Percentiles rank a stretch among this genome's conserved stretches.
phyloP scores from a whole-genome alignment of 1,284 basidiomycete species.

The Ganoderma sp. region DNA sequence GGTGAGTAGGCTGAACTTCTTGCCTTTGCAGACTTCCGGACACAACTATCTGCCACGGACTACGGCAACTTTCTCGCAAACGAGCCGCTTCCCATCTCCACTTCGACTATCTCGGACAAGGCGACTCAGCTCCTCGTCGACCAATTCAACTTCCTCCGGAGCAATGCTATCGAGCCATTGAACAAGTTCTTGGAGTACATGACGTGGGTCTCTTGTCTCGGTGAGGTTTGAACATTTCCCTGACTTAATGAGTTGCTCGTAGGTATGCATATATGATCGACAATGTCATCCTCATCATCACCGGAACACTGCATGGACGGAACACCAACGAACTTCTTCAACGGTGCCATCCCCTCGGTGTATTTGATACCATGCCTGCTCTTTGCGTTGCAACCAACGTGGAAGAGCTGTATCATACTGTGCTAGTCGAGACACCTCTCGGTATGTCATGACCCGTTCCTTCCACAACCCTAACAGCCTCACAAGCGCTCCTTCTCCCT shows the following conservation, averaged over 20 bases:
- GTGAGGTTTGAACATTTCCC: no score
- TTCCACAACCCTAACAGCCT: neutral
- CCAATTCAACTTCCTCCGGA: conserved; percentile 95
- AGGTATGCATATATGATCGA: conserved; percentile 99
- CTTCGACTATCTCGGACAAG: conserved; percentile 93
- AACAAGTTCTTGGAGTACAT: conserved; percentile 97
- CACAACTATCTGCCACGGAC: conserved; percentile 94
- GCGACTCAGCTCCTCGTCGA: conserved; percentile 95
- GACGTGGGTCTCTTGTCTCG: conserved; percentile 63
- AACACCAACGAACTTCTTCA: conserved; percentile 97
- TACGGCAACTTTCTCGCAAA: conserved; percentile 99
- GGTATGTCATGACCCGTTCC: conserved; percentile 58
- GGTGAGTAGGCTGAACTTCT: neutral
- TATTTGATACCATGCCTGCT: conserved; percentile 99
- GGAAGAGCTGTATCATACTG: conserved; percentile 98
- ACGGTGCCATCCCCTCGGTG: conserved; percentile 95
- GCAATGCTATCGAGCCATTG: conserved; percentile 90
- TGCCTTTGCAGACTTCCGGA: conserved; percentile 75
- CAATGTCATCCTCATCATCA: conserved; percentile 97
- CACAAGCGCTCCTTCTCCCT: neutral
- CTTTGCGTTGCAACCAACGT: conserved; percentile 99
- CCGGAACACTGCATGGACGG: conserved; percentile 95
- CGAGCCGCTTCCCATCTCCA: conserved; percentile 94
- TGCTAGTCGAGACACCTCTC: conserved; percentile 96
- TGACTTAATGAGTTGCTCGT: conserved; percentile 10